phyloP scores from a whole-genome alignment of 176 grass and related monocot species.

The Musa schizocarpa region DNA sequence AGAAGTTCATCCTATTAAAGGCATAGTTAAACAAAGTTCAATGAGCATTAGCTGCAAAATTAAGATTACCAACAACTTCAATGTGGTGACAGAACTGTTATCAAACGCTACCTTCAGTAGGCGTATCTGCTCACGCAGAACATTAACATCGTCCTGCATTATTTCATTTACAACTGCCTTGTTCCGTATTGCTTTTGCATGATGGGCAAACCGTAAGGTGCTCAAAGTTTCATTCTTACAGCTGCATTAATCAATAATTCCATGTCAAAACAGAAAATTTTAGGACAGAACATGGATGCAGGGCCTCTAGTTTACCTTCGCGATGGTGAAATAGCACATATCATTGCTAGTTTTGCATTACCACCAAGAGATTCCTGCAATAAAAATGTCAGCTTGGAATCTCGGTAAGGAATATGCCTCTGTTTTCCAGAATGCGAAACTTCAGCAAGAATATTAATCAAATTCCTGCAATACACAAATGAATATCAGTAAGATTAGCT shows the following conservation, averaged over 20 bases:
- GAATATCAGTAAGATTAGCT: not conserved
- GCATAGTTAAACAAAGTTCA: too few relatives aligned
- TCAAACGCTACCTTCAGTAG: conserved; percentile 63
- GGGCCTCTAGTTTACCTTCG: conserved; percentile 29
- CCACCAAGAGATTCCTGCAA: conserved; percentile 96
- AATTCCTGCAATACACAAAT: conserved; percentile 55
- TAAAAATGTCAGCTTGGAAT: conserved; percentile 90
- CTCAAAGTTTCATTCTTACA: conserved; percentile 86
- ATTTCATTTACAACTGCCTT: conserved; percentile 88
- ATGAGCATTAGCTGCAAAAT: too few relatives aligned
- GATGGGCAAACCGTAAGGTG: conserved; percentile 90
- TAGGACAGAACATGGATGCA: not conserved
- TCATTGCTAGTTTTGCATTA: conserved; percentile 93
- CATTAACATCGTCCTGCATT: conserved; percentile 77
- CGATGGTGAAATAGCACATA: conserved; percentile 85
- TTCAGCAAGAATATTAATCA: conserved; percentile 93
- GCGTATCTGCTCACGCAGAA: conserved; percentile 67
- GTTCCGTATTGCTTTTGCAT: conserved; percentile 90
- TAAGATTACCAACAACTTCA: too few relatives aligned
- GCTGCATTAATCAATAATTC: conserved; percentile 28
- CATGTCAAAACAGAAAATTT: not conserved
- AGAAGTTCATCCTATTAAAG: conserved; percentile 76
- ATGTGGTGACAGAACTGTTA: not conserved
- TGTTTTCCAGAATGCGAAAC: conserved; percentile 80
- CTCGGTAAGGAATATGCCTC: conserved; percentile 87